phyloP scores from a whole-genome alignment of 2,329 filamentous ascomycete species.

The Scorias spongiosa region DNA sequence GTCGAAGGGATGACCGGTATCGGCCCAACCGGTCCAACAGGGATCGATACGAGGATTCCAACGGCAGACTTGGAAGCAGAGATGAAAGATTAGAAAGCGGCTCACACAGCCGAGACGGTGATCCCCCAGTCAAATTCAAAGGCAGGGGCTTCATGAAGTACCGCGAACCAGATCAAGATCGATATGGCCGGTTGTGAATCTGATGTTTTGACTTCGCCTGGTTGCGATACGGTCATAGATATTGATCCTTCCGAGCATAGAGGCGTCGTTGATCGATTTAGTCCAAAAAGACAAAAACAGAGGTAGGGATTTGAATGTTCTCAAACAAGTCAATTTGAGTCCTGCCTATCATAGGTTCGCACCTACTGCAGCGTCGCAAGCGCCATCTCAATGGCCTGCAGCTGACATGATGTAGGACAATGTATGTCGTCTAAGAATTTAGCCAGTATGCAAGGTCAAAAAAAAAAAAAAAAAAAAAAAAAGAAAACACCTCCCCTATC shows the following conservation, averaged over 20 bases:
- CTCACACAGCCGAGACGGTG: slow-evolving; percentile 12
- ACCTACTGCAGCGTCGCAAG: too few relatives aligned
- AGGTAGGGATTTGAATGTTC: too few relatives aligned
- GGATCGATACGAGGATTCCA: slow-evolving; percentile 9
- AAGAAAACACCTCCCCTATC: too few relatives aligned
- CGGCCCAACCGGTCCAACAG: slow-evolving; percentile 5
- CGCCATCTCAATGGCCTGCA: too few relatives aligned
- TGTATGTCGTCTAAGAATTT: too few relatives aligned
- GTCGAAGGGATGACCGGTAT: slow-evolving; percentile 12
- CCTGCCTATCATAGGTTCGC: too few relatives aligned
- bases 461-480: too few relatives aligned
- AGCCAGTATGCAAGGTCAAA: too few relatives aligned
- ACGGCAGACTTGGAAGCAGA: slow-evolving; percentile 24
- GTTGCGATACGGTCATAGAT: neutral
- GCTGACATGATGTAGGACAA: too few relatives aligned
- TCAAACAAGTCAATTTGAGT: too few relatives aligned
- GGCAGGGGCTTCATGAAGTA: slow-evolving; percentile 26
- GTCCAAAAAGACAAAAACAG: too few relatives aligned
- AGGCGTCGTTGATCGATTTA: too few relatives aligned
- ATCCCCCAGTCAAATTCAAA: slow-evolving; percentile 23
- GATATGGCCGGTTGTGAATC: neutral
- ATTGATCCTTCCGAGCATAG: neutral
- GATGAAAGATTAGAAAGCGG: slow-evolving; percentile 9
- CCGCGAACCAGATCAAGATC: slow-evolving; percentile 12
- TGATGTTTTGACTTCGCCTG: neutral